Evolutionary conservation across 139 green algal species (phyloP).

Genomic region (Eudorina sp.): DNA sequence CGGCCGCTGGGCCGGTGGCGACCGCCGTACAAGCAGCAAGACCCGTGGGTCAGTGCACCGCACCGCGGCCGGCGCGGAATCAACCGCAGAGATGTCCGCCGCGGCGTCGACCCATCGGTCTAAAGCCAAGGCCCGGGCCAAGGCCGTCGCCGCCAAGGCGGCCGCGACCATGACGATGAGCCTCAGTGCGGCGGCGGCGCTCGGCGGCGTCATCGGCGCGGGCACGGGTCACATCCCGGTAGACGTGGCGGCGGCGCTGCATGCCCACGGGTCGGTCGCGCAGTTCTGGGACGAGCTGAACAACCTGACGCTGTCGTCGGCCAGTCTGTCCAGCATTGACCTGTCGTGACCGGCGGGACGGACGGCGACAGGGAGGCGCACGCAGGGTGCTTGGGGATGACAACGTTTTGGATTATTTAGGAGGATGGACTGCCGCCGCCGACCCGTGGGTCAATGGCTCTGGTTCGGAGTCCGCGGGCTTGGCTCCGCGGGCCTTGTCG

Average conservation of each 20-base stretch:
- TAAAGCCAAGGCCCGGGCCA: neutral
- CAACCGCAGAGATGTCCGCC: neutral
- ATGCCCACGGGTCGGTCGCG: constrained; percentile 23
- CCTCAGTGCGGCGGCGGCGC: constrained; percentile 19
- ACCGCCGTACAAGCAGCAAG: neutral
- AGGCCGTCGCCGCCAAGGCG: constrained; percentile 14
- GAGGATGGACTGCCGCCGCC: too few relatives aligned
- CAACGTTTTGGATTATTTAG: too few relatives aligned
- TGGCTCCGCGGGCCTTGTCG: too few relatives aligned
- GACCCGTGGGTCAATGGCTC: too few relatives aligned
- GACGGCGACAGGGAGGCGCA: too few relatives aligned
- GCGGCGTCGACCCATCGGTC: neutral
- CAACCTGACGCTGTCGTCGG: neutral
- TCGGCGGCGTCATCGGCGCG: constrained; percentile 18
- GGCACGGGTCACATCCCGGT: constrained; percentile 3
- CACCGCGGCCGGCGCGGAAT: neutral
- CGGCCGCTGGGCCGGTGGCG: neutral
- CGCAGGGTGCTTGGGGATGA: too few relatives aligned
- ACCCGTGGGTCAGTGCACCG: neutral
- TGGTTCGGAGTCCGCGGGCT: too few relatives aligned
- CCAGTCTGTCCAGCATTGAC: constrained; percentile 15
- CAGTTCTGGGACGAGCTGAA: constrained; percentile 40
- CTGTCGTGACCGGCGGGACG: too few relatives aligned
- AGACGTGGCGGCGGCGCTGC: neutral
- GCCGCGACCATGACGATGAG: neutral